Evolutionary conservation across 2,329 filamentous ascomycete species (phyloP).

Genomic region (Purpureocillium lavendulum): DNA sequence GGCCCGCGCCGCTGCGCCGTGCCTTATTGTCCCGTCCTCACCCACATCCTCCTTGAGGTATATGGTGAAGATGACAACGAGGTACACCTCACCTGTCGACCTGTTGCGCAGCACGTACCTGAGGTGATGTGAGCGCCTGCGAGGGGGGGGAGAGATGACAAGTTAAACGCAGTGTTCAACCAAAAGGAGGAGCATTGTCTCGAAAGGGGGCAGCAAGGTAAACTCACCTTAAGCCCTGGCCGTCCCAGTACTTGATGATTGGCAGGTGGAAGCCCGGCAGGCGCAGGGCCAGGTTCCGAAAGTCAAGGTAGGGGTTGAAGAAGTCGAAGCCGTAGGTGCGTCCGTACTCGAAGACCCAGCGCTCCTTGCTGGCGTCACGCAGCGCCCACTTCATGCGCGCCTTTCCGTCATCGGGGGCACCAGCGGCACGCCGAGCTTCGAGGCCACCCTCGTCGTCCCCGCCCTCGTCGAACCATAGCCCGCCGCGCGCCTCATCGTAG

Average conservation of each 20-base stretch:
- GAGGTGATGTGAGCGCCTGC: constrained; percentile 68
- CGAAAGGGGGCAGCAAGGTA: no score
- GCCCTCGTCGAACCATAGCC: constrained; percentile 56
- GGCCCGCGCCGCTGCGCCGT: constrained; percentile 21
- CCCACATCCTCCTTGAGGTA: constrained; percentile 59
- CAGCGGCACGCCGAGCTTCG: constrained; percentile 31
- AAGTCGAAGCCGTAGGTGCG: constrained; percentile 55
- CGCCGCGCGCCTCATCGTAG: constrained; percentile 38
- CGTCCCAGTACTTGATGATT: constrained; percentile 74
- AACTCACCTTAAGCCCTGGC: constrained; percentile 63
- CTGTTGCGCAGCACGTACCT: constrained; percentile 89
- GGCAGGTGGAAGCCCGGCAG: constrained; percentile 66
- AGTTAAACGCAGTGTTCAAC: constrained; percentile 9
- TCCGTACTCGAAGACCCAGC: constrained; percentile 47
- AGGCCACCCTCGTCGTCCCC: constrained; percentile 47
- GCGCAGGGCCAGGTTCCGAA: constrained; percentile 61
- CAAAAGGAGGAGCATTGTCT: constrained; percentile 5
- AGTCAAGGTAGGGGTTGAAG: constrained; percentile 88
- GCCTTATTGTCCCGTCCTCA: constrained; percentile 47
- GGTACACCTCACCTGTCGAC: constrained; percentile 62
- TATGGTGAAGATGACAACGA: constrained; percentile 75
- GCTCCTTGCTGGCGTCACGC: constrained; percentile 35
- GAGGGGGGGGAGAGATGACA: constrained; percentile 13
- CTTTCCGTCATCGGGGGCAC: constrained; percentile 43
- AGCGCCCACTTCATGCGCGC: constrained; percentile 54